Evolutionary conservation across 2,329 filamentous ascomycete genomes (phyloP).

Genomic region (Leptosphaerulina australis): DNA sequence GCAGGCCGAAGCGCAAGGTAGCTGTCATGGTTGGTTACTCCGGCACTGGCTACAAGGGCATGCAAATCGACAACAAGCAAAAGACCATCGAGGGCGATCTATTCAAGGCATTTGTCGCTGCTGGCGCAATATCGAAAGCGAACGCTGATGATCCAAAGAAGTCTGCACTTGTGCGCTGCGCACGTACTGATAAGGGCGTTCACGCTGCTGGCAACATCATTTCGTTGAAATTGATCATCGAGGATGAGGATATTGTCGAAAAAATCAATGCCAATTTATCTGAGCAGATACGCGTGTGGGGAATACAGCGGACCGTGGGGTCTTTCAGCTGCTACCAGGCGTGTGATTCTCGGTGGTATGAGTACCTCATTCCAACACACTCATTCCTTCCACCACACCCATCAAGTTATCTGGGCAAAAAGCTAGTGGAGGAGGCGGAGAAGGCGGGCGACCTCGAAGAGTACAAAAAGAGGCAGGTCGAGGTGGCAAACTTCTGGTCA

Average conservation of each 20-base stretch:
- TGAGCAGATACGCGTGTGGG: constrained; percentile 93
- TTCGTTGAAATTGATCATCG: constrained; percentile 92
- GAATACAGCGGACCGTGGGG: constrained; percentile 85
- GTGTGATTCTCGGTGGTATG: constrained; percentile 95
- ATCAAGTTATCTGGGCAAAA: constrained; percentile 81
- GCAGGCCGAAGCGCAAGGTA: constrained; percentile 93
- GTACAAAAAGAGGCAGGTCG: constrained; percentile 71
- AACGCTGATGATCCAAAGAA: constrained; percentile 98
- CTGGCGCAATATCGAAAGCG: constrained; percentile 92
- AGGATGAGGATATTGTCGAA: constrained; percentile 83
- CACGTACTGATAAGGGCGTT: constrained; percentile 95
- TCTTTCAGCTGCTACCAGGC: constrained; percentile 93
- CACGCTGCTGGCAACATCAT: constrained; percentile 96
- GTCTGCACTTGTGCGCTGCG: constrained; percentile 90
- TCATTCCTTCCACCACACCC: constrained; percentile 92
- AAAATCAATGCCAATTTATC: constrained; percentile 89
- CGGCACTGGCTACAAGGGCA: constrained; percentile 94
- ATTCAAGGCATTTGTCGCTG: constrained; percentile 87
- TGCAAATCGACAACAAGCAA: constrained; percentile 80
- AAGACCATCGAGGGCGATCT: constrained; percentile 97
- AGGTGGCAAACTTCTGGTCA: constrained; percentile 82
- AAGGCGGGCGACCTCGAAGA: constrained; percentile 73
- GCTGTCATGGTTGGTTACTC: constrained; percentile 95
- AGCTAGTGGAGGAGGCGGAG: constrained; percentile 77
- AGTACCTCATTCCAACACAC: constrained; percentile 94